Percentiles rank a stretch among this genome's conserved stretches.
Conservation (phyloP, 768 basidiomycete species). For the Trametes sanguinea region DNA sequence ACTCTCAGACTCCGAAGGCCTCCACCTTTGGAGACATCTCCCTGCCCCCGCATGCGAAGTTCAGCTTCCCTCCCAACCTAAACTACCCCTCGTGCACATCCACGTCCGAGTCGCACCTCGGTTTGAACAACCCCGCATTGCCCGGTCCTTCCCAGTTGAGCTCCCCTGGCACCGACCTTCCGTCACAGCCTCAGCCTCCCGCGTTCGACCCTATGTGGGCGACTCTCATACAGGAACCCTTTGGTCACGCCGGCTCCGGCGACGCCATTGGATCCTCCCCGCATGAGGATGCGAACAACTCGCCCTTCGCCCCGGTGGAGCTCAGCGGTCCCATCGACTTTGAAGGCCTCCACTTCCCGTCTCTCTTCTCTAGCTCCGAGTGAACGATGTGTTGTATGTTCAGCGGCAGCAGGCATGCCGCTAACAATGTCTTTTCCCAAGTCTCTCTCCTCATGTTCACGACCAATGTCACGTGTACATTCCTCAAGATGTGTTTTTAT, state of each 20-base stretch:
- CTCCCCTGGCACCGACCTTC: neutral
- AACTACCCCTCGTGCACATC: neutral
- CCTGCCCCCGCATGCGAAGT: conserved; percentile 11
- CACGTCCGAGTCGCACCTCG: conserved; percentile 10
- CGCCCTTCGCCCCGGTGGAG: conserved; percentile 5
- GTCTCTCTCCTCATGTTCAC: neutral
- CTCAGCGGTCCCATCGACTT: conserved; percentile 8
- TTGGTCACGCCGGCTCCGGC: neutral
- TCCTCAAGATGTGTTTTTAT: neutral
- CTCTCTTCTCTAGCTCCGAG: conserved; percentile 1
- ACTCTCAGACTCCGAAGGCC: conserved; percentile 7
- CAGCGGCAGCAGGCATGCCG: conserved; percentile 1
- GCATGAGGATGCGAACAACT: neutral
- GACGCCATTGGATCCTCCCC: neutral
- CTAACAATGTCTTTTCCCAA: neutral
- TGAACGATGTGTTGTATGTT: neutral
- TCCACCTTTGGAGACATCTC: conserved; percentile 11
- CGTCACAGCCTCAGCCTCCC: neutral
- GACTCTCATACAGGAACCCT: conserved; percentile 1
- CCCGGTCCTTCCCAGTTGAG: neutral
- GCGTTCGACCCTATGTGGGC: conserved; percentile 5
- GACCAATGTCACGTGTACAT: neutral
- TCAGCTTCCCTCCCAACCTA: conserved; percentile 8
- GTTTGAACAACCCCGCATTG: conserved; percentile 8
- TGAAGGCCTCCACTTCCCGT: conserved; percentile 4